Base-by-base conservation (phyloP, 2,329 filamentous ascomycete species). In the Aspergillus alliaceus region DNA sequence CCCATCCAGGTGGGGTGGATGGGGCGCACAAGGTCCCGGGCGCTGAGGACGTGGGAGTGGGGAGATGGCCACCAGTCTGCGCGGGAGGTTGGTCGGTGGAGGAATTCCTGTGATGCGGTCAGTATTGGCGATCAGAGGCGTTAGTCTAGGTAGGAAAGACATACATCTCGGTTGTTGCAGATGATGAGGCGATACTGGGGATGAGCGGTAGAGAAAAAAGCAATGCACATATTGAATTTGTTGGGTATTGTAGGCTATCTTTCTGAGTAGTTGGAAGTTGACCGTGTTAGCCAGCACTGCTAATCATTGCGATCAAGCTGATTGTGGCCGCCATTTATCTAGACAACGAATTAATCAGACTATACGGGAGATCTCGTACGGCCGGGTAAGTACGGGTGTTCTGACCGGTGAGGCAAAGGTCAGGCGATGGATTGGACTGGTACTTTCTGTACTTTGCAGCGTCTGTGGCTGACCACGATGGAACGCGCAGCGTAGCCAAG, bases 1-100 rank as follows among this genome's bases (percentile, higher is more conserved):
- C 83, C 84, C 12, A 86, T 78, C 84, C 84, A 87, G 58, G 84
- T 86, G 18, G 84, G 84, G 52, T 83, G 81, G 29, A 76, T 79
- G 6, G 78, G 68, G 11, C 84, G 81, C 52, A 84, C 80, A 11
- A 86, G 76, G 65, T 87, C 84, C 24, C 83, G 82, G 6, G 83
- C 83, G 20, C 82, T 83, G 3, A 86, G 75, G 44, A 87, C 78
- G 54, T 86, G 77, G 5, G 69, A 61, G 63, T 84, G 69, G 2
- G 83, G 82, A 3, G 72, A 59, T 39, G 79, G 76, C 84, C 84
- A 86, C 82, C 83, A 86, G 61, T 75, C 70, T 56, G 82, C 82
- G 35, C 73, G 71, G 20, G 82, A 79, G 15, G 84, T 87, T 53
- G 84, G 84, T 22, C 84, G 81, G 59, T 77, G 75, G 46, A 86